Conservation (phyloP, 2,329 filamentous ascomycete species). For the Sordariomycetes sp. region DNA sequence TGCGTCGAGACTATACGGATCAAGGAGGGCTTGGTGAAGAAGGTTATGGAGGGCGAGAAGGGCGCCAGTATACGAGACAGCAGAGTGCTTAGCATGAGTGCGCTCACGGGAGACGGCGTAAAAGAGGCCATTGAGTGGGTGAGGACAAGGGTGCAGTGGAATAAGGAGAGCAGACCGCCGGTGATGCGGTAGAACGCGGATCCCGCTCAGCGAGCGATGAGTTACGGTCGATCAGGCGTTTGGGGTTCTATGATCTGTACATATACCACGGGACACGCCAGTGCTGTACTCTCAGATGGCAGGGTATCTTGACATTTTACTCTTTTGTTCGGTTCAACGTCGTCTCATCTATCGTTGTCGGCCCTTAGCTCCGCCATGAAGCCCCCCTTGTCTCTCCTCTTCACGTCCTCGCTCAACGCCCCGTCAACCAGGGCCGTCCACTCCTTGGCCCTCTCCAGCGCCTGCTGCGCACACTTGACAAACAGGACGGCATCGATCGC, state of each 20-base stretch:
- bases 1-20: constrained; percentile 96
- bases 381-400: constrained; percentile 69
- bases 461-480: constrained; percentile 66
- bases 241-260: constrained; percentile 7
- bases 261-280: no score
- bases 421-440: constrained; percentile 65
- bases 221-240: background rate
- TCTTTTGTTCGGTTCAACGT: constrained; percentile 7
- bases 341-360: constrained; percentile 62
- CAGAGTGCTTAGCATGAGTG: constrained; percentile 82
- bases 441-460: constrained; percentile 71
- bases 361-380: constrained; percentile 69
- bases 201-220: background rate
- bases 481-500: constrained; percentile 72
- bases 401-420: constrained; percentile 68
- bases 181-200: constrained; percentile 65
- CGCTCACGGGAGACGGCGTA: constrained; percentile 80
- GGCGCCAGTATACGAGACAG: constrained; percentile 80
- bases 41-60: constrained; percentile 92
- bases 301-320: constrained; percentile 4
- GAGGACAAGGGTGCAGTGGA: constrained; percentile 86
- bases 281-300: no score
- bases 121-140: constrained; percentile 97
- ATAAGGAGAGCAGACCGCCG: constrained; percentile 85
- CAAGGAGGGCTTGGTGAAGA: constrained; percentile 91